Percentiles rank a stretch among this genome's conserved stretches.
Conservation (phyloP, 345 rosid genomes). For the Populus ilicifolia region DNA sequence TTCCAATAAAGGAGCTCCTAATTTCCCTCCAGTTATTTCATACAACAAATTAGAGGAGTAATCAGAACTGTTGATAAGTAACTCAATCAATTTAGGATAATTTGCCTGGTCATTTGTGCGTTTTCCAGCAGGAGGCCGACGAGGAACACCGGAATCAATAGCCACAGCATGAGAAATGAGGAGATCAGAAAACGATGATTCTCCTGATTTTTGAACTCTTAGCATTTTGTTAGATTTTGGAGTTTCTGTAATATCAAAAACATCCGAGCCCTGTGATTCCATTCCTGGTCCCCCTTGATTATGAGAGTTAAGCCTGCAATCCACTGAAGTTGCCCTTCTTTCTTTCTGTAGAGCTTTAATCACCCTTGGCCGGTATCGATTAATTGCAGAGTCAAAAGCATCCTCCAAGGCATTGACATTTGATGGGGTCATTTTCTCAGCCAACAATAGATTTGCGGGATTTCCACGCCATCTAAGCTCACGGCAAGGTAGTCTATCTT, state of each 20-base stretch:
- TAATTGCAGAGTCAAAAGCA: conserved; percentile 73
- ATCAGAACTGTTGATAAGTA: conserved; percentile 68
- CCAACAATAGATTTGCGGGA: conserved; percentile 79
- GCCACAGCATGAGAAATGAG: conserved; percentile 56
- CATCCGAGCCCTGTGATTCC: conserved; percentile 57
- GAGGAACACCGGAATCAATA: conserved; percentile 95
- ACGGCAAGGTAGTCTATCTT: conserved; percentile 93
- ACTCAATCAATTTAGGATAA: conserved; percentile 91
- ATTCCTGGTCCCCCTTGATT: conserved; percentile 26
- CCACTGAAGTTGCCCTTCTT: conserved; percentile 80
- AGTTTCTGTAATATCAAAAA: conserved; percentile 64
- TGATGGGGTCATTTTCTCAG: conserved; percentile 55
- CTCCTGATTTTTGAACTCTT: conserved; percentile 51
- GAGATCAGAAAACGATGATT: conserved; percentile 37
- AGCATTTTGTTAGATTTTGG: conserved; percentile 48
- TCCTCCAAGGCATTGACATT: conserved; percentile 54
- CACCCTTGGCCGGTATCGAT: conserved; percentile 67
- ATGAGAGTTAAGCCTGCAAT: conserved; percentile 51
- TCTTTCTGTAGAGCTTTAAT: conserved; percentile 78
- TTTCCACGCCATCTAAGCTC: conserved; percentile 97
- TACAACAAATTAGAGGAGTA: conserved; percentile 64
- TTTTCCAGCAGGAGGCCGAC: conserved; percentile 97
- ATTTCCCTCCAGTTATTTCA: conserved; percentile 78
- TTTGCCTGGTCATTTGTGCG: conserved; percentile 83
- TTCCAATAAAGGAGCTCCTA: conserved; percentile 52